These are phyloP conservation scores for Oxyria digyna DNA, from an alignment of 148 eudicot genomes.

Conservation along the genomic window DNA sequence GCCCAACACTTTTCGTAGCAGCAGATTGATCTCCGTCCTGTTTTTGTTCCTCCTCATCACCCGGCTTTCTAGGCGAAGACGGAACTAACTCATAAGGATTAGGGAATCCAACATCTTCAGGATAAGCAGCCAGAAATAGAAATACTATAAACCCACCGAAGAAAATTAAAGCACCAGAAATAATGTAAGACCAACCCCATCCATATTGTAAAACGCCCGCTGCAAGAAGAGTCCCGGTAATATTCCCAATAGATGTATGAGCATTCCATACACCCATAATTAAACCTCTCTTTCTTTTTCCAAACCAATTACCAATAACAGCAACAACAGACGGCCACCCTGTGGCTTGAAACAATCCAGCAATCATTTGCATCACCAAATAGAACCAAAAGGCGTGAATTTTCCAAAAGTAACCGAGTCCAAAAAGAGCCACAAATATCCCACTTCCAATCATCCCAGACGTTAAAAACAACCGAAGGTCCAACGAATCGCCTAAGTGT, in stretches of 20 bases:
- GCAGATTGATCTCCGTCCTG: conserved; percentile 15
- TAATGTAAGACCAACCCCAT: conserved; percentile 95
- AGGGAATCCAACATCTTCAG: conserved; percentile 80
- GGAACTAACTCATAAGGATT: conserved; percentile 25
- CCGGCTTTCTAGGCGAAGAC: conserved; percentile 12
- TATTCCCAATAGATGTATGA: conserved; percentile 91
- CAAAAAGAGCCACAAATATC: conserved; percentile 73
- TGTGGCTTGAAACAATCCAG: conserved; percentile 92
- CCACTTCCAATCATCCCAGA: conserved; percentile 94
- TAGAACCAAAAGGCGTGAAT: conserved; percentile 68
- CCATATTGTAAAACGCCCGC: conserved; percentile 82
- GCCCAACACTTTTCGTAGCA: conserved; percentile 54
- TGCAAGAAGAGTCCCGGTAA: conserved; percentile 78
- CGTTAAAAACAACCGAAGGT: conserved; percentile 69
- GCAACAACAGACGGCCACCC: conserved; percentile 99
- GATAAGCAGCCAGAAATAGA: conserved; percentile 78
- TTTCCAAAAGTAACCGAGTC: conserved; percentile 78
- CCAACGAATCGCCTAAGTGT: conserved; percentile 76
- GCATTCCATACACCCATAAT: conserved; percentile 99
- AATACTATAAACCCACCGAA: conserved; percentile 62
- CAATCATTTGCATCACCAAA: conserved; percentile 75
- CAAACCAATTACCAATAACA: conserved; percentile 93
- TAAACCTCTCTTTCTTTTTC: conserved; percentile 82
- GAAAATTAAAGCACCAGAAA: conserved; percentile 59
- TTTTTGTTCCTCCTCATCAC: conserved; percentile 37